phyloP scores from a whole-genome alignment of 108 stramenopile species.

The Pseudonitzschia multiseries region DNA sequence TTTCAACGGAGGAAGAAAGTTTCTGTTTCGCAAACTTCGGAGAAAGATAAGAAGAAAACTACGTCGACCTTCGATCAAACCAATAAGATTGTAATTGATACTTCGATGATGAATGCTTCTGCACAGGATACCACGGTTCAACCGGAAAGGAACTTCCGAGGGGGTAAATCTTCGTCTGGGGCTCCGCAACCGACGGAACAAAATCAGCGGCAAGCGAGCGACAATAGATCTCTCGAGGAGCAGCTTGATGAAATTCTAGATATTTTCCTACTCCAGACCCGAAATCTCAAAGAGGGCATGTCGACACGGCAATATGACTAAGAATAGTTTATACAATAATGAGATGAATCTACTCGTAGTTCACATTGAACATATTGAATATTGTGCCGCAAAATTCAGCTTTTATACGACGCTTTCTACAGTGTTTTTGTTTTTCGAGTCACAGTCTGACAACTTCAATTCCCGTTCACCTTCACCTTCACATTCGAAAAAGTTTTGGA shows the following conservation, averaged over 20 bases:
- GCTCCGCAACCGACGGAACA: background rate
- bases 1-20: conserved; percentile 10
- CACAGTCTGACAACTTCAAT: no score
- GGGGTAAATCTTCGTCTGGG: background rate
- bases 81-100: background rate
- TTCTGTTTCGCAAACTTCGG: background rate
- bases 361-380: no score
- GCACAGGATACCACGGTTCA: background rate
- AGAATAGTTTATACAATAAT: background rate
- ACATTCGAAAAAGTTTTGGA: no score
- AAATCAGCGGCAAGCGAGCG: background rate
- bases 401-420: background rate
- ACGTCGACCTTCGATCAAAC: background rate
- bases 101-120: conserved; percentile 2
- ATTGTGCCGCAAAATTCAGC: background rate
- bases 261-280: conserved; percentile 45
- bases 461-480: no score
- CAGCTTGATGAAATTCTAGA: conserved; percentile 71
- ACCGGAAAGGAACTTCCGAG: background rate
- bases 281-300: conserved; percentile 66
- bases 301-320: conserved; percentile 57
- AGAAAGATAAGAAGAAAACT: conserved; percentile 7
- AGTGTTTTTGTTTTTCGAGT: no score
- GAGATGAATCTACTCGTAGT: no score
- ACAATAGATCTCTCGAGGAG: conserved; percentile 49